Evolutionary conservation across 768 basidiomycete genomes (phyloP).

Genomic region (Tephrocybe sp.): DNA sequence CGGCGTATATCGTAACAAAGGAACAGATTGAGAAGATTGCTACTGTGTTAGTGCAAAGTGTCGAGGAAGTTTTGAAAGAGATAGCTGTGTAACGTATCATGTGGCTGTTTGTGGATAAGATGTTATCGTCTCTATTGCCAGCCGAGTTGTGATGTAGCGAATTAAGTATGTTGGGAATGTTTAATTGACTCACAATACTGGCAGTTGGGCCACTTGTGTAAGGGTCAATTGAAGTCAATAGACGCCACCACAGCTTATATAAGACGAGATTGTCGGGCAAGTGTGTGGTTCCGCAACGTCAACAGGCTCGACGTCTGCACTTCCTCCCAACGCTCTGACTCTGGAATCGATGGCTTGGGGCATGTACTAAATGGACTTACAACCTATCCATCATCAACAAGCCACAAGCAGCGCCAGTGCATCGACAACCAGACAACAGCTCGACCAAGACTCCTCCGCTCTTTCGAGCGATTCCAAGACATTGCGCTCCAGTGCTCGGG

Average conservation of each 20-base stretch:
- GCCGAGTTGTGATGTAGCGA: no score
- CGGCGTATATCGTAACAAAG: constrained; percentile 76
- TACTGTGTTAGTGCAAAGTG: constrained; percentile 59
- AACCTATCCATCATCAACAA: constrained; percentile 70
- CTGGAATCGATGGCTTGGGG: constrained; percentile 82
- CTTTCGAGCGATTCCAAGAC: constrained; percentile 53
- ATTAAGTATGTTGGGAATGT: no score
- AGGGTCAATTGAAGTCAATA: constrained; percentile 15
- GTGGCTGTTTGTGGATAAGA: no score
- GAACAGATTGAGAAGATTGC: constrained; percentile 72
- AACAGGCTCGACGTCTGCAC: constrained; percentile 33
- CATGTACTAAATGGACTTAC: constrained; percentile 91
- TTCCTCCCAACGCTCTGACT: constrained; percentile 35
- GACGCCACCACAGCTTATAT: constrained; percentile 47
- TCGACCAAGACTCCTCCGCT: constrained; percentile 38
- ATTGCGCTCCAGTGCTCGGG: constrained; percentile 74
- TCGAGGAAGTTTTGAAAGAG: constrained; percentile 61
- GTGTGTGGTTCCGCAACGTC: constrained; percentile 30
- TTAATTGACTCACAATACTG: background rate
- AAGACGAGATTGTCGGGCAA: constrained; percentile 38
- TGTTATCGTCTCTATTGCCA: no score
- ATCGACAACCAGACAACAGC: constrained; percentile 41
- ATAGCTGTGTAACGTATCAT: constrained; percentile 20
- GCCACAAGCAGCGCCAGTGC: constrained; percentile 68
- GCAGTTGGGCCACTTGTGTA: background rate